phyloP scores from a whole-genome alignment of 2,329 filamentous ascomycete species.

The Penicillium sp. region DNA sequence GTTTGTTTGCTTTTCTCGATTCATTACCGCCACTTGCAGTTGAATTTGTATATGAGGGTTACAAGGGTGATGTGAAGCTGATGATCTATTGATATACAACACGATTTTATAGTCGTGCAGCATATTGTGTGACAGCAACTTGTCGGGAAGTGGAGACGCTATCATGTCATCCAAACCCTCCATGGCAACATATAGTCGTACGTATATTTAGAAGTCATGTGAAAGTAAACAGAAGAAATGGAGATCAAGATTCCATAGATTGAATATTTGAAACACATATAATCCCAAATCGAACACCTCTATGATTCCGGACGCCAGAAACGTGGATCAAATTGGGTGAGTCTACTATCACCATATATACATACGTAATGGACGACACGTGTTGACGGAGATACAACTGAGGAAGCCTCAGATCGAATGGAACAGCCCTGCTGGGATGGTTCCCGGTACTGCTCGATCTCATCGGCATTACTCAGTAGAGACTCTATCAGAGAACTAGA shows the following conservation, averaged over 20 bases:
- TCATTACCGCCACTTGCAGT: no score
- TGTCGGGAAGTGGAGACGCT: not conserved
- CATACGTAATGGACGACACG: not conserved
- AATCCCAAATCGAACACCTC: not conserved
- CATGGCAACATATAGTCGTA: not conserved
- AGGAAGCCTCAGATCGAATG: not conserved
- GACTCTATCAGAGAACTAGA: not conserved
- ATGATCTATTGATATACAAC: no score
- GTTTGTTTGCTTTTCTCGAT: no score
- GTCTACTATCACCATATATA: not conserved
- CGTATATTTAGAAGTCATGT: not conserved
- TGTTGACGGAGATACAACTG: not conserved
- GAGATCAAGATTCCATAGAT: not conserved
- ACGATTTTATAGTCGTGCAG: no score
- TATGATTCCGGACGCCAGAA: not conserved
- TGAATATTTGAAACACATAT: not conserved
- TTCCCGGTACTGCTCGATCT: not conserved
- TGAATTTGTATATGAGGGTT: no score
- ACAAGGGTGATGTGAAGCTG: no score
- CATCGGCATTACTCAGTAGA: not conserved
- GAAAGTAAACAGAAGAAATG: not conserved
- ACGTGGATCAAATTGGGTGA: not conserved
- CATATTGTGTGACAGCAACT: no score
- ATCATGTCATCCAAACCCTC: not conserved
- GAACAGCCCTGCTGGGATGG: not conserved